These are phyloP conservation scores for sunflower (Helianthus annuus) DNA, from an alignment of 129 eudicot genomes.

Conservation along the genomic window HanXRQr2.0-SUNRISE NC_035436.2:119278735-119279234, in stretches of 20 bases:
- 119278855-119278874: slow-evolving; percentile 63
- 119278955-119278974: slow-evolving; percentile 63
- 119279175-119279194: too few species aligned
- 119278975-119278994: slow-evolving; percentile 4
- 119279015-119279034: neutral
- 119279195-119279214: too few species aligned
- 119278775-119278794: neutral
- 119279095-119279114: too few species aligned
- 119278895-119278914: slow-evolving; percentile 97
- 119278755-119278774: slow-evolving; percentile 98
- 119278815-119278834: neutral
- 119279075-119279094: too few species aligned
- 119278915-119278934: slow-evolving; percentile 94
- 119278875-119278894: slow-evolving; percentile 99
- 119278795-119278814: neutral
- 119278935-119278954: slow-evolving; percentile 84
- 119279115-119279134: too few species aligned
- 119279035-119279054: neutral
- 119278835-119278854: neutral
- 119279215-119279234: too few species aligned
- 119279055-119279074: neutral
- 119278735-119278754: slow-evolving; percentile 95
- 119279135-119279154: too few species aligned
- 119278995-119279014: neutral
- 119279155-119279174: too few species aligned